Evolutionary conservation across 306 rosid species (phyloP), one percentile per base, ranked within the genome.

Genomic region (Fagus sylvatica): DNA sequence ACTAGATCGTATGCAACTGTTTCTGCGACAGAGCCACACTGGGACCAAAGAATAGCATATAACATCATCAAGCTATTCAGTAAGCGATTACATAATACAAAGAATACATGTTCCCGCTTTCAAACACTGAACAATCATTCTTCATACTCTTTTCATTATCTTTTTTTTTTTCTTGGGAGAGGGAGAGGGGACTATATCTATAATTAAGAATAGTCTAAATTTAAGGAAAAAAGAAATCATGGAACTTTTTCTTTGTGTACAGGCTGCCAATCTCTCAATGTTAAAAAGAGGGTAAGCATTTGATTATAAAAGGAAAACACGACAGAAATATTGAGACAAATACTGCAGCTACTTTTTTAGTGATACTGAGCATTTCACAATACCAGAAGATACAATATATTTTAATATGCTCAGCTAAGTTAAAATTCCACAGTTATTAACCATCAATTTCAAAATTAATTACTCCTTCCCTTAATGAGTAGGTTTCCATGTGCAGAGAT

Each of bases 11-110:
- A 96, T 16, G 98, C 99, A 48, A 93, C 99, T 0, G 99, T 96
- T 85, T 96, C 99, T 43, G 97, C 98, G 32, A 96, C 99, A 66
- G 96, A 87, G 72, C 97, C 99, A 76, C 89, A 91, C 99, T 96
- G 81, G 40, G 22, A 71, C 32, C 15, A 53, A 74, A 72, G 73
- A 56, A 17, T 55, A 68, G 46, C 76, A 78, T 72, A 79, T 19
- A 69, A 53, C 19, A 46, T 37, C 40, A 74, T 46, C 37, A 66
- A 42, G 37, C 39, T 13, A 43, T 41, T 80, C 73, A 67, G 71
- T 48, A 75, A 75, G 9, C 9, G 37, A 71, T 55, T 15, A 4
- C 17, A 75, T 43, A 56, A 53, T 53, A 54, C 4, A 54, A 56
- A 51, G 40, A 15, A 75, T 28, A 19, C 57, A 61, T 7, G n/a